Evolutionary conservation across 345 rosid genomes (phyloP).

Genomic region (Geranium brycei): DNA sequence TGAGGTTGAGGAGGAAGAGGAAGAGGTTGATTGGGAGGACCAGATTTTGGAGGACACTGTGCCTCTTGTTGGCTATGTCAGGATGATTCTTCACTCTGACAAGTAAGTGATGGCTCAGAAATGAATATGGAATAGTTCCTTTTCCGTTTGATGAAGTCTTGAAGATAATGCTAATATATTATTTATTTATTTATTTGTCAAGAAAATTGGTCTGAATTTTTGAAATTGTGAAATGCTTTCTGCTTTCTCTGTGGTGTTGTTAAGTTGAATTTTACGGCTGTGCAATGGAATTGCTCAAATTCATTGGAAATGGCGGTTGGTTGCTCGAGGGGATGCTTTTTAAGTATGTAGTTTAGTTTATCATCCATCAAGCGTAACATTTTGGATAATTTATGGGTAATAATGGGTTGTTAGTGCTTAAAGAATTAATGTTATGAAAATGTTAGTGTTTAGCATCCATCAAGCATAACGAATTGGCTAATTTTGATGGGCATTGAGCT

Average conservation of each 20-base stretch:
- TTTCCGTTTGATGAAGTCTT: background rate
- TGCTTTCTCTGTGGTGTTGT: background rate
- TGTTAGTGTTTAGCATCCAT: background rate
- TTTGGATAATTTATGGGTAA: background rate
- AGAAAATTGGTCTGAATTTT: background rate
- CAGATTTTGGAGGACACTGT: conserved; percentile 78
- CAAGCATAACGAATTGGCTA: background rate
- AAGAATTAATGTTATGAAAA: too few relatives aligned
- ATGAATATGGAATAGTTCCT: background rate
- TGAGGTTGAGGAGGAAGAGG: conserved; percentile 28
- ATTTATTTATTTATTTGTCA: too few relatives aligned
- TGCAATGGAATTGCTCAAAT: too few relatives aligned
- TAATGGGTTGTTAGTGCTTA: background rate
- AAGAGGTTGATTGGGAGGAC: conserved; percentile 67
- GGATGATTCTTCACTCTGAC: conserved; percentile 85
- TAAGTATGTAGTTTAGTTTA: background rate
- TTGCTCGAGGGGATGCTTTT: background rate
- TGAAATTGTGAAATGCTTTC: background rate
- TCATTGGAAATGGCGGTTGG: too few relatives aligned
- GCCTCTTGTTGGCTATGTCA: conserved; percentile 81
- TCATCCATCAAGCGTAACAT: background rate
- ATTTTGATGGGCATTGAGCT: background rate
- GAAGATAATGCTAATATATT: background rate
- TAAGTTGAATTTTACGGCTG: too few relatives aligned
- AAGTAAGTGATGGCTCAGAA: conserved; percentile 26